Evolutionary conservation across 352 stramenopile species (phyloP), one percentile per base, ranked within the genome.

Genomic region (Phytophthora idaei): DNA sequence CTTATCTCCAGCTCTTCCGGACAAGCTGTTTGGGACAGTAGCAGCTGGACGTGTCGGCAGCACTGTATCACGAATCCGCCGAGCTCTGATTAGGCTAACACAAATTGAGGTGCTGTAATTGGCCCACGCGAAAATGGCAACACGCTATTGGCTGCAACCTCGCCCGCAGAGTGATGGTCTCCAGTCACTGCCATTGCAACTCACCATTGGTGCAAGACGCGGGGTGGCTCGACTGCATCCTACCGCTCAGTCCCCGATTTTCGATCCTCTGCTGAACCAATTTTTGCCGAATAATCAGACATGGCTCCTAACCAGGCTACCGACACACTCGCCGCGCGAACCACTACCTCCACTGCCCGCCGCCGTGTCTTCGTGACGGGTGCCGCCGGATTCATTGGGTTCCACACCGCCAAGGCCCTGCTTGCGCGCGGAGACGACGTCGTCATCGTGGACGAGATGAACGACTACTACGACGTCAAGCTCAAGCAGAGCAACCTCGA

Each of bases 401-500:
- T 94, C 68, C 93, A 99, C 83, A 98, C 98, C 5, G 93, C 93
- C 49, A 86, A 96, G 62, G 74, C 81, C 32, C 80, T 98, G 32
- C 81, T 98, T 4, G 73, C 80, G 3, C 85, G 93, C 25, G 92
- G 90, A 36, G 90, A 98, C 57, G 76, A 93, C 53, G 97, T 99
- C 28, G 90, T 99, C 1, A 90, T 98, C 50, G 83, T 99, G 25
- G 98, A 99, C 71, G 97, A 99, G 81, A 82, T 99, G 54, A 99
- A 99, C 73, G 95, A 99, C 72, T 99, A 99, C 78, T 99, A 99
- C 76, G 96, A 99, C 73, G 90, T 98, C n/a, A 68, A 76, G 53
- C 93, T 98, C 65, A 99, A 99, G 84, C 85, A 98, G 64, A 82
- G 73, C 54, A 99, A 99, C 78, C 78, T 99, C 4, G 76, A 89